phyloP scores from a whole-genome alignment of 2,329 filamentous ascomycete species.

The Plectosphaerella plurivora region DNA sequence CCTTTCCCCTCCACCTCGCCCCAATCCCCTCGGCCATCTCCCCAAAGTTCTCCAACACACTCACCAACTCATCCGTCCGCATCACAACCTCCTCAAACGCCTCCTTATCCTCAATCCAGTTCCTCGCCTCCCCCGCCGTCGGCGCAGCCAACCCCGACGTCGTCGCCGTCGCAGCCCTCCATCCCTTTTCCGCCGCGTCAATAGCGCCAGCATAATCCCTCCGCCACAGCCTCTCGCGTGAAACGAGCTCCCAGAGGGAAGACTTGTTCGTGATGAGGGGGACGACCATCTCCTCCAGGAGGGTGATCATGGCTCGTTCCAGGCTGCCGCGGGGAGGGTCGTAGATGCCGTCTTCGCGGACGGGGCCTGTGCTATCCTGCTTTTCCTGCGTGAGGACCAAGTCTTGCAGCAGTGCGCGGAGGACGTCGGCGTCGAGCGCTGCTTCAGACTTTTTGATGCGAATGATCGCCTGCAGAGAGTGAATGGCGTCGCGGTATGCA shows the following conservation, averaged over 20 bases:
- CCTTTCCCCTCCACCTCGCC: slow-evolving; percentile 83
- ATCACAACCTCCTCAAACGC: slow-evolving; percentile 71
- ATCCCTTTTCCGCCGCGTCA: slow-evolving; percentile 83
- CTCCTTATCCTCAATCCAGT: slow-evolving; percentile 53
- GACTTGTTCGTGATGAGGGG: slow-evolving; percentile 80
- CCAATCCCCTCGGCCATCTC: slow-evolving; percentile 63
- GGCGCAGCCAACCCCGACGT: slow-evolving; percentile 1
- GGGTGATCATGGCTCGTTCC: slow-evolving; percentile 59
- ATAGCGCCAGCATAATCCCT: slow-evolving; percentile 67
- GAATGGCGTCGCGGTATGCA: slow-evolving; percentile 68
- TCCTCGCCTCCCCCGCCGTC: slow-evolving; percentile 13
- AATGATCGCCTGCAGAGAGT: slow-evolving; percentile 70
- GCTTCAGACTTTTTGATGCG: slow-evolving; percentile 74
- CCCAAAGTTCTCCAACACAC: slow-evolving; percentile 78
- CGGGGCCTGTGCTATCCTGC: slow-evolving; percentile 22
- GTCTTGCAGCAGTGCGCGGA: slow-evolving; percentile 69
- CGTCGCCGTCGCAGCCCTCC: slow-evolving; percentile 59
- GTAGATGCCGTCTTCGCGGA: slow-evolving; percentile 24
- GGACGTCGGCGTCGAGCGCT: slow-evolving; percentile 69
- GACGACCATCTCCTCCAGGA: slow-evolving; percentile 70
- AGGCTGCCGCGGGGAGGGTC: slow-evolving; percentile 52
- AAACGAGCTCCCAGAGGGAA: slow-evolving; percentile 71
- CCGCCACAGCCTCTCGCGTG: slow-evolving; percentile 69
- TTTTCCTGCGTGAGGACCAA: slow-evolving; percentile 45
- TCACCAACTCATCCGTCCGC: slow-evolving; percentile 76